These are phyloP conservation scores for Nakataea oryzae DNA, from an alignment of 2,329 filamentous ascomycete species.

Conservation along the genomic window DNA sequence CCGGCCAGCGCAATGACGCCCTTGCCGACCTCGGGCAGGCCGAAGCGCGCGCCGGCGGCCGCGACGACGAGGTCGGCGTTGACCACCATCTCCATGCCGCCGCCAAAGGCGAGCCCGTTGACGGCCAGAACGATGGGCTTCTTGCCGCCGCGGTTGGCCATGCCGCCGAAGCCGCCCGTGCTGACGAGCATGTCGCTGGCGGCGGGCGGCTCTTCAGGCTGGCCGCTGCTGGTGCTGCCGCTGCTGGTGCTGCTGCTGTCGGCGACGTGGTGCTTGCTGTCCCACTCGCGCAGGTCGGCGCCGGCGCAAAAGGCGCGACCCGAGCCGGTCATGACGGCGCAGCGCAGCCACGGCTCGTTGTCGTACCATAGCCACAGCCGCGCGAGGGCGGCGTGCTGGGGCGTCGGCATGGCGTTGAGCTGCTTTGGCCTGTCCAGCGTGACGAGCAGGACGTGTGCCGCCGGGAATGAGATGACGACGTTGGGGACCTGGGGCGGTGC, in stretches of 20 bases:
- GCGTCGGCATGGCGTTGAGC: conserved; percentile 45
- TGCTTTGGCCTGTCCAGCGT: conserved; percentile 47
- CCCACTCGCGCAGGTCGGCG: conserved; percentile 58
- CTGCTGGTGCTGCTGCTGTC: conserved; percentile 1
- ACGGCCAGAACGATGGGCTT: conserved; percentile 72
- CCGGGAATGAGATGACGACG: conserved; percentile 36
- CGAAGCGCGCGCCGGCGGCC: conserved; percentile 46
- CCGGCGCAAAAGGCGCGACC: conserved; percentile 59
- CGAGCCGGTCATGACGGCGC: conserved; percentile 51
- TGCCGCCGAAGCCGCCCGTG: conserved; percentile 47
- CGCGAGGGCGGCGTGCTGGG: conserved; percentile 37
- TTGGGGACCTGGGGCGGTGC: conserved; percentile 30
- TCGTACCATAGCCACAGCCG: conserved; percentile 47
- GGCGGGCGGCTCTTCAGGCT: conserved; percentile 7
- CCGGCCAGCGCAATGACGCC: conserved; percentile 65
- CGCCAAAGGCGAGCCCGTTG: conserved; percentile 65
- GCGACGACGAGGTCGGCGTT: conserved; percentile 67
- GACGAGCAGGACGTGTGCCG: conserved; percentile 43
- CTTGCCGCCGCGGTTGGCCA: conserved; percentile 55
- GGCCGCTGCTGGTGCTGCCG: too few relatives aligned
- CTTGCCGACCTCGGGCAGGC: conserved; percentile 59
- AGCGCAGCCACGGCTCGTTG: conserved; percentile 46
- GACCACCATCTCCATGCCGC: conserved; percentile 66
- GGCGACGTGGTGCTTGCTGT: conserved; percentile 16
- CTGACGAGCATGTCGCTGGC: not conserved